These are phyloP conservation scores for Solanum appendiculatum DNA, from an alignment of 257 asterid genomes.

Conservation along the genomic window DNA sequence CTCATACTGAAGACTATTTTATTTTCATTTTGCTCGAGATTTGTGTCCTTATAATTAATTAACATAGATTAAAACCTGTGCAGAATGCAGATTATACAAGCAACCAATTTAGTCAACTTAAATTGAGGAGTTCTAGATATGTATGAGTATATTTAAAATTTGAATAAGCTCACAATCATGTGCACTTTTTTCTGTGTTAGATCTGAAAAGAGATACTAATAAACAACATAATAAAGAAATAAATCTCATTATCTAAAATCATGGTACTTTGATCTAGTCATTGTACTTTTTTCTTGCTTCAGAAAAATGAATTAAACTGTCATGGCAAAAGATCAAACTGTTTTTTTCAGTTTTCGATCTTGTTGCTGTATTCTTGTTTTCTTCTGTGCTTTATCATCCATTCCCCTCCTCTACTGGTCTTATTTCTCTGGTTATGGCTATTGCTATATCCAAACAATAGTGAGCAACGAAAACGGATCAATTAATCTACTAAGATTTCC, in stretches of 20 bases:
- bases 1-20: not conserved
- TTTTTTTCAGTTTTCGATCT: not conserved
- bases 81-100: not conserved
- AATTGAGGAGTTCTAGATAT: not conserved
- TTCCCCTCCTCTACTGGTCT: constrained; percentile 32
- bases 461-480: not conserved
- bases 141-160: not conserved
- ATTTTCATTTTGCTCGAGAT: not conserved
- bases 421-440: not conserved
- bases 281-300: not conserved
- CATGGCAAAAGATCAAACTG: constrained; percentile 27
- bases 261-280: not conserved
- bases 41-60: not conserved
- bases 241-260: not conserved
- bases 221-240: not conserved
- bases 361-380: constrained; percentile 10
- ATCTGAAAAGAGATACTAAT: not conserved
- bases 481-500: constrained; percentile 32
- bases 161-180: not conserved
- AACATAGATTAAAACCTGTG: not conserved
- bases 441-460: constrained; percentile 3
- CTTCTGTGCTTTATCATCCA: constrained; percentile 30
- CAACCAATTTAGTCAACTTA: not conserved
- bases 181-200: not conserved
- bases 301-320: not conserved